Base-by-base conservation (phyloP, 225 moss, liverwort and hornwort genomes). In the Lunularia cruciata region DNA sequence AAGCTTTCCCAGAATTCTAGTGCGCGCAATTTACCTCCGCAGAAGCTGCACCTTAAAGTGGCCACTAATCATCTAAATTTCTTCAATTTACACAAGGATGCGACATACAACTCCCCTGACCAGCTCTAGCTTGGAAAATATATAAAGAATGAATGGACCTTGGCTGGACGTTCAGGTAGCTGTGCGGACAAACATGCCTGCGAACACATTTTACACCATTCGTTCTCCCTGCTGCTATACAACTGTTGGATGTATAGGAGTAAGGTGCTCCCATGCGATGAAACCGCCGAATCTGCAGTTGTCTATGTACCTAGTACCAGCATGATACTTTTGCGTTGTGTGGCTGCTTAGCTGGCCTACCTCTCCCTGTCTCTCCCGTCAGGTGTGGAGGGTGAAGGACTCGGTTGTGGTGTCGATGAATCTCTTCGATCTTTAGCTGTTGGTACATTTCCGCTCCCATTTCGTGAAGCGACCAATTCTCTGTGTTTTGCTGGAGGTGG, bases 391-490 rank as follows among this genome's bases (percentile, higher is more conserved):
- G 65, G 69, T 7, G 82, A 63, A 47, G 55, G 13, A 68, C 46
- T 78, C 34, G 68, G 23, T 43, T 75, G 75, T 32, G 78, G 51
- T 0, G 69, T 59, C 15, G 78, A 5, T 18, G 64, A 48, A n/a
- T 83, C 82, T 70, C 72, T 75, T 4, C 78, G 78, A 31, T 83
- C 82, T 58, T 83, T 78, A 12, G 57, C 34, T 8, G 60, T 25
- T 22, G 75, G 28, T 11, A 62, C 69, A 47, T 26, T 48, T 47
- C 72, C 62, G 62, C 64, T 74, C 16, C 67, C 72, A 58, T 84
- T 84, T 43, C 80, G 57, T 31, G 80, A 74, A 46, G 56, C 61
- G 4, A 84, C 84, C 59, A 84, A 36, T 51, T 84, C 84, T 67
- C 80, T 72, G 22, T 67, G 69, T 60, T 81, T 79, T 19, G 77